Percentiles rank a stretch among this genome's conserved stretches.
phyloP scores from a whole-genome alignment of 1,284 basidiomycete genomes.

The Xerocomus cyaneibrunnescens region DNA sequence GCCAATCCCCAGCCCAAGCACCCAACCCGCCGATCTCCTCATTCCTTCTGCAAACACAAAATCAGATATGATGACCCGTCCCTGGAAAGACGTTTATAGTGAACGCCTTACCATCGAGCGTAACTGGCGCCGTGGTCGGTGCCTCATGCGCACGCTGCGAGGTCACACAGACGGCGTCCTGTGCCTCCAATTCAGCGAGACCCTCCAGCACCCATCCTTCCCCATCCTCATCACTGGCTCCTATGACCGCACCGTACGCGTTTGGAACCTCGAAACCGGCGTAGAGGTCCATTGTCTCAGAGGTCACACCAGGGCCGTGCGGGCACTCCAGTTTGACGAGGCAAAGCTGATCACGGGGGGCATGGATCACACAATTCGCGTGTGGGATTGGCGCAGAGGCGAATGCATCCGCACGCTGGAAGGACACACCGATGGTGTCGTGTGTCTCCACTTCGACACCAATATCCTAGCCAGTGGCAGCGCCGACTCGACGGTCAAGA shows the following conservation, averaged over 20 bases:
- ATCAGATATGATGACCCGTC: slow-evolving; percentile 59
- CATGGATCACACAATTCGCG: slow-evolving; percentile 94
- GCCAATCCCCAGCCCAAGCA: slow-evolving; percentile 11
- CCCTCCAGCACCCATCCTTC: slow-evolving; percentile 80
- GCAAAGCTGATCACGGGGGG: slow-evolving; percentile 94
- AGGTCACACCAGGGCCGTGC: slow-evolving; percentile 90
- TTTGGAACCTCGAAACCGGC: slow-evolving; percentile 97
- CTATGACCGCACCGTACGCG: slow-evolving; percentile 91
- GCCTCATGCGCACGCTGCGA: slow-evolving; percentile 78
- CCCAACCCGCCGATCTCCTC: slow-evolving; percentile 20
- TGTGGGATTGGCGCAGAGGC: slow-evolving; percentile 98
- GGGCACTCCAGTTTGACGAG: slow-evolving; percentile 95
- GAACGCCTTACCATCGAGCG: slow-evolving; percentile 94
- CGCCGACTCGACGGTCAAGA: slow-evolving; percentile 87
- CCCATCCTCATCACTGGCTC: slow-evolving; percentile 97
- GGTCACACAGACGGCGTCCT: slow-evolving; percentile 97
- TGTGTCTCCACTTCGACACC: slow-evolving; percentile 90
- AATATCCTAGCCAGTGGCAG: slow-evolving; percentile 91
- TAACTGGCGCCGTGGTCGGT: slow-evolving; percentile 95
- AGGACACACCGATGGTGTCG: slow-evolving; percentile 91
- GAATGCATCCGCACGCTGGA: slow-evolving; percentile 84
- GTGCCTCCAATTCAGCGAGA: slow-evolving; percentile 95
- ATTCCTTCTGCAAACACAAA: slow-evolving; percentile 3
- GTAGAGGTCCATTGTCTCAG: slow-evolving; percentile 79
- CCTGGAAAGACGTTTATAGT: slow-evolving; percentile 99